phyloP scores from a whole-genome alignment of 257 asterid species.

The Eucommia ulmoides region DNA sequence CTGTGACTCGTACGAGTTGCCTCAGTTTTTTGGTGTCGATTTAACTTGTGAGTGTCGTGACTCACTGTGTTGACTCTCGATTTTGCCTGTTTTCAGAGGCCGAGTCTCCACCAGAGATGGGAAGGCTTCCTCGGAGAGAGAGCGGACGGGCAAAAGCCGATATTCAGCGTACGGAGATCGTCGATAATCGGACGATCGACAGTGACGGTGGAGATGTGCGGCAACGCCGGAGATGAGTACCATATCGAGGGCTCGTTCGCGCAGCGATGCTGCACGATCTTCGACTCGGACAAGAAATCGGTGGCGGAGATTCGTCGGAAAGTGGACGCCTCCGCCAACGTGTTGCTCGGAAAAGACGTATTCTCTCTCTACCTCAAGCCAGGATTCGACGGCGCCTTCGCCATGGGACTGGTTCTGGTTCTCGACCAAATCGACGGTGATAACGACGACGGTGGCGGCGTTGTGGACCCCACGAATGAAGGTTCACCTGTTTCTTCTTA shows the following conservation, averaged over 20 bases:
- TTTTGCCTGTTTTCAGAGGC: constrained; percentile 32
- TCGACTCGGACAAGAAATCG: constrained; percentile 17
- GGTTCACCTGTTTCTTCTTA: constrained; percentile 1
- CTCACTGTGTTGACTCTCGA: background rate
- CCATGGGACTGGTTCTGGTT: constrained; percentile 57
- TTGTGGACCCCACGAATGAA: constrained; percentile 28
- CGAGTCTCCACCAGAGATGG: constrained; percentile 72
- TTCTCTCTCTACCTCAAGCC: constrained; percentile 30
- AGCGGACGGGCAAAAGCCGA: constrained; percentile 32
- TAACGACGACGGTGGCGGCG: constrained; percentile 16
- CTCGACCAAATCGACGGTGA: constrained; percentile 53
- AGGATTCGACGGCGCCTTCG: constrained; percentile 65
- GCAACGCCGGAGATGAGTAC: constrained; percentile 34
- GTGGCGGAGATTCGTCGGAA: constrained; percentile 75
- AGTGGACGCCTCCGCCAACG: constrained; percentile 39
- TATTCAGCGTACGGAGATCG: constrained; percentile 48
- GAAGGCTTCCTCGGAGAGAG: constrained; percentile 63
- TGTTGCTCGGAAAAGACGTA: constrained; percentile 59
- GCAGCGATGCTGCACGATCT: constrained; percentile 37
- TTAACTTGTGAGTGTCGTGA: background rate
- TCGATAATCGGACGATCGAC: constrained; percentile 49
- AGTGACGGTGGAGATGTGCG: constrained; percentile 37
- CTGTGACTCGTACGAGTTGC: too few species aligned
- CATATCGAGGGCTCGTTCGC: constrained; percentile 55
- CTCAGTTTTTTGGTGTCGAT: too few species aligned